Evolutionary conservation across 2,329 filamentous ascomycete genomes (phyloP).

Genomic region (Fusarium brevicatenulatum): DNA sequence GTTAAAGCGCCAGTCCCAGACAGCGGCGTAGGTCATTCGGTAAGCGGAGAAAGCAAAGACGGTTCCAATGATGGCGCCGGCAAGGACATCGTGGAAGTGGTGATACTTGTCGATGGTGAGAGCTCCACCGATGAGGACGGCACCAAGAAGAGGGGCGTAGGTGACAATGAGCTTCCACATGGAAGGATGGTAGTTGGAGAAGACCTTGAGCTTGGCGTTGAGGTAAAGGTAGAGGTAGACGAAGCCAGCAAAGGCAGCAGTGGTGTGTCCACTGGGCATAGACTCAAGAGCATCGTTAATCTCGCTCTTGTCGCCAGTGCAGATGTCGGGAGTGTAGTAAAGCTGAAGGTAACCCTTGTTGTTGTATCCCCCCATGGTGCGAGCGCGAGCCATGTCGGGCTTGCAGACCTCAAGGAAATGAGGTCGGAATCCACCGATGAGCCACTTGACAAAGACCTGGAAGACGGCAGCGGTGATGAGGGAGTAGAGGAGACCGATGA

Average conservation of each 20-base stretch:
- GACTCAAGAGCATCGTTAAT: constrained; percentile 77
- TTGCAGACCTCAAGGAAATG: constrained; percentile 78
- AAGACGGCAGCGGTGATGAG: constrained; percentile 78
- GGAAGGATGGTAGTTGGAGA: constrained; percentile 75
- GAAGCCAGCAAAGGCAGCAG: constrained; percentile 77
- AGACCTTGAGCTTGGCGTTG: constrained; percentile 82
- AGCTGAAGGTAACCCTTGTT: constrained; percentile 64
- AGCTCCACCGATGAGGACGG: constrained; percentile 73
- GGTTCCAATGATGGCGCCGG: constrained; percentile 72
- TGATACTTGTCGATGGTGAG: constrained; percentile 79
- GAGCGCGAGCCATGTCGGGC: constrained; percentile 52
- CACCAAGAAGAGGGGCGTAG: constrained; percentile 74
- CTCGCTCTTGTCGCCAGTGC: constrained; percentile 70
- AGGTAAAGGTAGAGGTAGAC: constrained; percentile 78
- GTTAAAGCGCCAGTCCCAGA: constrained; percentile 75
- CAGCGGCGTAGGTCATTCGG: constrained; percentile 72
- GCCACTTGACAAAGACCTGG: constrained; percentile 80
- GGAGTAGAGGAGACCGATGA: constrained; percentile 75
- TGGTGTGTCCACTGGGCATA: constrained; percentile 79
- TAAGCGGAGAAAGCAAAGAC: constrained; percentile 73
- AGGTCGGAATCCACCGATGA: constrained; percentile 78
- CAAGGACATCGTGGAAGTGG: constrained; percentile 79
- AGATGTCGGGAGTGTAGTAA: constrained; percentile 76
- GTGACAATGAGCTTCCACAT: constrained; percentile 77
- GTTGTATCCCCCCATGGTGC: constrained; percentile 53